Evolutionary conservation across 441 rosid genomes (phyloP).

Genomic region (Corymbia citriodora): DNA sequence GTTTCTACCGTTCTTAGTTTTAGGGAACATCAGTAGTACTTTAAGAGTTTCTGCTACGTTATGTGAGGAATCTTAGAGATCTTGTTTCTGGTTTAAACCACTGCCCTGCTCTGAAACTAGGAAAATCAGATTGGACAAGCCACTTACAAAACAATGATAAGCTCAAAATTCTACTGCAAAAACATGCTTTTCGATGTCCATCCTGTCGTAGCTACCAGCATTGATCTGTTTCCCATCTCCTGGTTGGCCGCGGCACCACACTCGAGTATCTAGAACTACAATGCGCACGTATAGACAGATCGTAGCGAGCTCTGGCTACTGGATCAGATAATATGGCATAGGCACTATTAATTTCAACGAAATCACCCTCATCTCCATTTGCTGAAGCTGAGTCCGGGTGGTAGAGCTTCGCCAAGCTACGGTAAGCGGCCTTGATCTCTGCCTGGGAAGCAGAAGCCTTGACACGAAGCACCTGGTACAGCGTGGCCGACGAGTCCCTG

Average conservation of each 20-base stretch:
- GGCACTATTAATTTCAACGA: slow-evolving; percentile 21
- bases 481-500: not conserved
- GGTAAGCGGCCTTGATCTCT: slow-evolving; percentile 26
- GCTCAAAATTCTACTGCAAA: not conserved
- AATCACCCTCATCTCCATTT: not conserved
- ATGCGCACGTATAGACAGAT: slow-evolving; percentile 8
- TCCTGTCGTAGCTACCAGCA: slow-evolving; percentile 18
- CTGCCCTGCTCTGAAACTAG: not conserved
- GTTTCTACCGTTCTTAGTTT: not conserved
- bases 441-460: slow-evolving; percentile 7
- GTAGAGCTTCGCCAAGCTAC: slow-evolving; percentile 20
- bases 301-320: slow-evolving; percentile 18
- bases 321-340: slow-evolving; percentile 25
- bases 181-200: not conserved
- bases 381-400: slow-evolving; percentile 20
- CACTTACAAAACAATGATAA: not conserved
- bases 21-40: not conserved
- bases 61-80: not conserved
- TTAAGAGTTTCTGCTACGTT: not conserved
- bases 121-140: not conserved
- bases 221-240: slow-evolving; percentile 29
- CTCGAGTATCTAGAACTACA: not conserved
- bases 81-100: not conserved
- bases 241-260: not conserved
- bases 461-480: slow-evolving; percentile 20